A percentile compares a stretch with the other conserved stretches of the same genome.
These are phyloP conservation scores for Yamadazyma blattariae DNA, from an alignment of 1,139 yeast genomes.

Conservation along the genomic window DNA sequence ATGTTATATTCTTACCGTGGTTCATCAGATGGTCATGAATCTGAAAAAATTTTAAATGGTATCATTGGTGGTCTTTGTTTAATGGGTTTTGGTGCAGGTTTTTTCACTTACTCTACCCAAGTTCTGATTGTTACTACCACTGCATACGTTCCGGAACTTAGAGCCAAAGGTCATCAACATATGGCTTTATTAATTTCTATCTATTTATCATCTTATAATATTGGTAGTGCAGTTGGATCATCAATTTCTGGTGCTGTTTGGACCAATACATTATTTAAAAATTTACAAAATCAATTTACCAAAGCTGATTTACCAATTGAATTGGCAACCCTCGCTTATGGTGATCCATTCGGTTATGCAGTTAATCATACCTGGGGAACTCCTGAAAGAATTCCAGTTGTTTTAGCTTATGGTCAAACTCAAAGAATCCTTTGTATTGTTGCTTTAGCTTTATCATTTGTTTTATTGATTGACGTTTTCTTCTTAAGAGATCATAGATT, in stretches of 20 bases:
- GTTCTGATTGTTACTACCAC: conserved; percentile 63
- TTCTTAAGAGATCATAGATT: conserved; percentile 56
- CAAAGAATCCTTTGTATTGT: conserved; percentile 58
- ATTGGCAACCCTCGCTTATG: conserved; percentile 50
- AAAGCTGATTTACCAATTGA: conserved; percentile 12
- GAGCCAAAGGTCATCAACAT: conserved; percentile 61
- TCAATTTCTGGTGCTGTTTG: conserved; percentile 64
- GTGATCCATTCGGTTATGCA: conserved; percentile 49
- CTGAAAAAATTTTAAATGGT: conserved; percentile 39
- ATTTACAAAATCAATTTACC: conserved; percentile 14
- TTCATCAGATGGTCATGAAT: conserved; percentile 37
- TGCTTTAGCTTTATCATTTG: conserved; percentile 55
- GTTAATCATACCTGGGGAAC: conserved; percentile 54
- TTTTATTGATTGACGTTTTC: conserved; percentile 47
- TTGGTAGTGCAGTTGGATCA: conserved; percentile 59
- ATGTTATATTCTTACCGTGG: conserved; percentile 58
- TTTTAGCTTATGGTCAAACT: conserved; percentile 55
- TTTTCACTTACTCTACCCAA: conserved; percentile 66
- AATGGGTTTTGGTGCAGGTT: conserved; percentile 71
- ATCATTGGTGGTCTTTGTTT: conserved; percentile 64
- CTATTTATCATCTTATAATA: conserved; percentile 51
- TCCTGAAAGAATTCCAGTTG: conserved; percentile 55
- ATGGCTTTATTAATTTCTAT: conserved; percentile 63
- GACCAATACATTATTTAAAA: conserved; percentile 33
- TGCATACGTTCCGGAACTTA: too few relatives aligned